These are phyloP conservation scores for Dendrocalamus latiflorus DNA, from an alignment of 202 grass and related monocot genomes.

Conservation along the genomic window DNA sequence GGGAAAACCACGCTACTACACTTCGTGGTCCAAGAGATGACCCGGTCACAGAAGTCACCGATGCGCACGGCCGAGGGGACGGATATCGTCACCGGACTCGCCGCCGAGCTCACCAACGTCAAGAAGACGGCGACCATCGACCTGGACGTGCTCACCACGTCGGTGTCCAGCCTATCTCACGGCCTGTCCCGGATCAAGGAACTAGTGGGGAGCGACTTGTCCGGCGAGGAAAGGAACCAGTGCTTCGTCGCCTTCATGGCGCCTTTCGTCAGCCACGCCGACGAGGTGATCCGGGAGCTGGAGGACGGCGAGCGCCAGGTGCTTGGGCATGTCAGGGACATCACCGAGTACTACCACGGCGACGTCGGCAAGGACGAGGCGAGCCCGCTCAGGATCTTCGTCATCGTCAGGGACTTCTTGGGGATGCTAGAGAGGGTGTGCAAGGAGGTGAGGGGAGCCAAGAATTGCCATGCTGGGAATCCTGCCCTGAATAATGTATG, in stretches of 20 bases:
- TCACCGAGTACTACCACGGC: constrained; percentile 95
- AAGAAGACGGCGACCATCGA: constrained; percentile 75
- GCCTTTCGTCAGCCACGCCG: constrained; percentile 51
- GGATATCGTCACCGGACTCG: constrained; percentile 60
- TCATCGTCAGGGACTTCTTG: constrained; percentile 91
- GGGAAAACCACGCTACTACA: constrained; percentile 90
- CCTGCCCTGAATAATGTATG: constrained; percentile 23
- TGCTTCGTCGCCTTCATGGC: constrained; percentile 56
- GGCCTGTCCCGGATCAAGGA: constrained; percentile 53
- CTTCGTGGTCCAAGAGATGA: constrained; percentile 85
- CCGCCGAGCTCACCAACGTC: constrained; percentile 72
- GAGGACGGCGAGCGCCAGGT: constrained; percentile 60
- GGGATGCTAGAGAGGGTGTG: constrained; percentile 75
- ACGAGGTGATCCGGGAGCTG: constrained; percentile 58
- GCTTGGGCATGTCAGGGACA: constrained; percentile 70
- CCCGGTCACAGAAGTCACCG: constrained; percentile 34
- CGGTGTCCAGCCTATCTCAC: constrained; percentile 54
- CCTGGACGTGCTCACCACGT: constrained; percentile 73
- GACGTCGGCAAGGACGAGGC: constrained; percentile 73
- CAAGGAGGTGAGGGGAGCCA: constrained; percentile 59
- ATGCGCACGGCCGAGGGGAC: constrained; percentile 13
- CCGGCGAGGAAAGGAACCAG: constrained; percentile 22
- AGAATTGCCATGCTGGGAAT: constrained; percentile 33
- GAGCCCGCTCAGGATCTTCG: constrained; percentile 79
- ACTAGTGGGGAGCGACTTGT: constrained; percentile 29